Evolutionary conservation across 768 basidiomycete genomes (phyloP), one percentile per base, ranked within the genome.

Genomic region (Lentinula sp.): DNA sequence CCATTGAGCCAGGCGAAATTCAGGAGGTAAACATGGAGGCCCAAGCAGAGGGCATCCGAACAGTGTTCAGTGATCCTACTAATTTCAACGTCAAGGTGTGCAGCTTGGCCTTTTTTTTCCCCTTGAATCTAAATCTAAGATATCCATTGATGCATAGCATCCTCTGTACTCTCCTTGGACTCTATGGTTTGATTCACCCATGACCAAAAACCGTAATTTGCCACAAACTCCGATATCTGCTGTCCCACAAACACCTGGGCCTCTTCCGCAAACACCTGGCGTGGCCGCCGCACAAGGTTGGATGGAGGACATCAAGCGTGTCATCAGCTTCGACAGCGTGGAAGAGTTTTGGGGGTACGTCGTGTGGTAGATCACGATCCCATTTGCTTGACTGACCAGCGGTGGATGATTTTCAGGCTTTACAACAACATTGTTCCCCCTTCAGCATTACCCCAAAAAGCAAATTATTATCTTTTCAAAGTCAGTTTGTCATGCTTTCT

Each of bases 381-480:
- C 36, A 16, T 42, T 23, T 42, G 16, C 32, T 35, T 23, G 18
- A 15, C 35, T 39, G 6, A 16, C 10, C 54, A 28, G 15, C 45
- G 39, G 36, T n/a, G 7, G 35, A 50, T 39, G 10, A 23, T 48
- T 39, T 32, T 15, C 63, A 95, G 91, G 8, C 76, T 97, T 64
- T 95, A 97, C 77, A 97, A 98, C 76, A 97, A 98, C 76, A 96
- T 98, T 69, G 88, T 99, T 51, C 92, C 94, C 28, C 97, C 97
- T 15, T 96, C 94, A 18, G 85, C 87, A 69, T 79, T 98, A 64
- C 93, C 94, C 42, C 87, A 87, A 74, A 98, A 97, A 78, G 93
- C 95, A n/a, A 98, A 98, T 72, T 99, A 99, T 74, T 99, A 98
- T 78, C 80, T 99, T 65, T 98, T 99, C 87, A 98, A 97, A 82